Evolutionary conservation across 2,329 filamentous ascomycete genomes (phyloP).

Genomic region (Myriosclerotinia curreyana): DNA sequence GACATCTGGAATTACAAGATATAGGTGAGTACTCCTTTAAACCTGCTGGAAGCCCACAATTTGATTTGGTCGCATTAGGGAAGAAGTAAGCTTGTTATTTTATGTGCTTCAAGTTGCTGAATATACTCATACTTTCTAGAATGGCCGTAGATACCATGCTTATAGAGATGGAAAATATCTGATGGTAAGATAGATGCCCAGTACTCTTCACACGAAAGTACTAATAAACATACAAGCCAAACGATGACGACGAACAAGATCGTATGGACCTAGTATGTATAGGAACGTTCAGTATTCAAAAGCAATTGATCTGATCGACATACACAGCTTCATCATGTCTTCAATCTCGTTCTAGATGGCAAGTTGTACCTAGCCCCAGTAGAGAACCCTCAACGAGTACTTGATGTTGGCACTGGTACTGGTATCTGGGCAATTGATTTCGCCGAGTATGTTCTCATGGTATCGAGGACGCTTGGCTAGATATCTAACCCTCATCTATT

Average conservation of each 20-base stretch:
- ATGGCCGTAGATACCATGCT: conserved; percentile 44
- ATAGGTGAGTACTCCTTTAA: conserved; percentile 13
- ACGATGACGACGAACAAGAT: conserved; percentile 37
- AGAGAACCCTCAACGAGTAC: conserved; percentile 15
- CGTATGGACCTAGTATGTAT: conserved; percentile 30
- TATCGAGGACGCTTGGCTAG: conserved; percentile 23
- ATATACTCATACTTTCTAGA: conserved; percentile 29
- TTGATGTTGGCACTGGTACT: conserved; percentile 21
- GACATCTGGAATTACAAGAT: conserved; percentile 24
- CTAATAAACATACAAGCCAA: conserved; percentile 29
- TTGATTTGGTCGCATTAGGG: not conserved
- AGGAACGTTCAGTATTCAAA: not conserved
- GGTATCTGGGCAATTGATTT: conserved; percentile 22
- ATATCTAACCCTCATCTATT: conserved; percentile 33
- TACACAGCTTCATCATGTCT: conserved; percentile 18
- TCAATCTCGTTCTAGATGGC: conserved; percentile 9
- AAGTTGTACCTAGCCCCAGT: conserved; percentile 12
- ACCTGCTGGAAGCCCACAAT: not conserved
- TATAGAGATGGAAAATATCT: conserved; percentile 36
- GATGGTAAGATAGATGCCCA: conserved; percentile 17
- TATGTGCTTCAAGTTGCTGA: not conserved
- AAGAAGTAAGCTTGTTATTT: conserved; percentile 17
- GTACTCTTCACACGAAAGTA: not conserved
- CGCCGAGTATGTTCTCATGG: conserved; percentile 29
- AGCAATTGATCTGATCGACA: not conserved